A percentile compares a stretch with the other conserved stretches of the same genome.
phyloP scores from a whole-genome alignment of 1,284 basidiomycete genomes.

The Lignosus rhinocerotis region DNA sequence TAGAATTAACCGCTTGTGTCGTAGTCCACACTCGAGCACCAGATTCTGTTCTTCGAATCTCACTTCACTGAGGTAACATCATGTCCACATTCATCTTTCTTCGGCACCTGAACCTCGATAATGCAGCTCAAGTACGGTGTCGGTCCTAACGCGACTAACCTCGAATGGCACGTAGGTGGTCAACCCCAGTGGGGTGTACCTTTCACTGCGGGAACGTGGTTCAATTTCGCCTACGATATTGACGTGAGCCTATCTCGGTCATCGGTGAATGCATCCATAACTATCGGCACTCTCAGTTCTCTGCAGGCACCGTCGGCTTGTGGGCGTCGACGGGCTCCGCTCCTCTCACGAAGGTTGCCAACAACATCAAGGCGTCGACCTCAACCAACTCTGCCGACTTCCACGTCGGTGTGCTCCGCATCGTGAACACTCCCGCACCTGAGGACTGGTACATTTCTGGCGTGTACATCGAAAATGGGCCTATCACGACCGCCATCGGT shows the following conservation, averaged over 20 bases:
- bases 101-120: not conserved
- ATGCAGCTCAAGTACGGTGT: constrained; percentile 60
- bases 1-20: not conserved
- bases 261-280: too few relatives aligned
- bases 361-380: constrained; percentile 49
- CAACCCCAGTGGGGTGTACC: constrained; percentile 52
- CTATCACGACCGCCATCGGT: constrained; percentile 54
- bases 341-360: constrained; percentile 51
- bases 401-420: constrained; percentile 63
- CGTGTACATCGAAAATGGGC: constrained; percentile 58
- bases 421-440: constrained; percentile 45
- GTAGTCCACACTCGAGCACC: constrained; percentile 55
- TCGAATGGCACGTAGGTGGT: constrained; percentile 53
- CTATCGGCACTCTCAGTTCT: constrained; percentile 41
- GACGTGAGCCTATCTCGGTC: constrained; percentile 38
- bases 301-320: constrained; percentile 52
- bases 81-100: not conserved
- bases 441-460: constrained; percentile 65
- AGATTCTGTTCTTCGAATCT: constrained; percentile 63
- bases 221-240: constrained; percentile 67
- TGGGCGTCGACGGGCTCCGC: constrained; percentile 55
- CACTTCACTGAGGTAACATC: constrained; percentile 58
- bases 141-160: constrained; percentile 46
- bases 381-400: constrained; percentile 65
- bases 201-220: constrained; percentile 57